These are phyloP conservation scores for Amanita rimosa DNA, from an alignment of 768 basidiomycete genomes.

Conservation along the genomic window DNA sequence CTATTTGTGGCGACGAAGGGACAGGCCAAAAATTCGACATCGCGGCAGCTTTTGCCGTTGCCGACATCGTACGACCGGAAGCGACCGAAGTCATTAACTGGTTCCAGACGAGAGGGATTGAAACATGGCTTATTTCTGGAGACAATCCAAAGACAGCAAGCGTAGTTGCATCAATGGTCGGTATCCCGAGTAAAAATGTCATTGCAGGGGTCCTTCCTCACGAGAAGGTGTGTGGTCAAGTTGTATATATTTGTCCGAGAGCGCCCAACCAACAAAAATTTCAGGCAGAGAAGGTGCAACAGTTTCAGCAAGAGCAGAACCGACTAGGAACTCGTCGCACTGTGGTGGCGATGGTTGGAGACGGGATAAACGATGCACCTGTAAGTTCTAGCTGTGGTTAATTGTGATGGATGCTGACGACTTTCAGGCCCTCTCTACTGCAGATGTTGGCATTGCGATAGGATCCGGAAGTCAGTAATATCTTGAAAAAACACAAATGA, in stretches of 20 bases:
- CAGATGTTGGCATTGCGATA: slow-evolving; percentile 53
- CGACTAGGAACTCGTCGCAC: slow-evolving; percentile 19
- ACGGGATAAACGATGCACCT: slow-evolving; percentile 55
- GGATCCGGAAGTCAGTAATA: slow-evolving; percentile 49
- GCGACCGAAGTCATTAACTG: slow-evolving; percentile 41
- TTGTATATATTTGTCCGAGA: background rate
- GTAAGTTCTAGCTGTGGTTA: slow-evolving; percentile 13
- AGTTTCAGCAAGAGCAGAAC: slow-evolving; percentile 29
- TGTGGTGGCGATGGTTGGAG: slow-evolving; percentile 47
- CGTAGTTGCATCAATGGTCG: slow-evolving; percentile 58
- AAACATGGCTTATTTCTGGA: slow-evolving; percentile 76
- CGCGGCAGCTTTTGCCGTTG: slow-evolving; percentile 46
- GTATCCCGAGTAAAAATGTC: slow-evolving; percentile 56
- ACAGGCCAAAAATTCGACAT: slow-evolving; percentile 13
- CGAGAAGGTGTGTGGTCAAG: slow-evolving; percentile 42
- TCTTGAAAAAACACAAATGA: background rate
- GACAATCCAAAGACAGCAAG: slow-evolving; percentile 55
- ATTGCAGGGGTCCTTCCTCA: slow-evolving; percentile 76
- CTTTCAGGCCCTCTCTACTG: slow-evolving; percentile 35
- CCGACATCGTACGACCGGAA: slow-evolving; percentile 53
- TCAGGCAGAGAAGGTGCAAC: slow-evolving; percentile 46
- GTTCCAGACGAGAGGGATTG: slow-evolving; percentile 42
- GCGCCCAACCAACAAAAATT: background rate
- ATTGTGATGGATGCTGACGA: background rate
- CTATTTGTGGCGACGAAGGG: slow-evolving; percentile 21